Conservation (phyloP, 2,329 filamentous ascomycete species). For the Zopfia rhizophila region DNA sequence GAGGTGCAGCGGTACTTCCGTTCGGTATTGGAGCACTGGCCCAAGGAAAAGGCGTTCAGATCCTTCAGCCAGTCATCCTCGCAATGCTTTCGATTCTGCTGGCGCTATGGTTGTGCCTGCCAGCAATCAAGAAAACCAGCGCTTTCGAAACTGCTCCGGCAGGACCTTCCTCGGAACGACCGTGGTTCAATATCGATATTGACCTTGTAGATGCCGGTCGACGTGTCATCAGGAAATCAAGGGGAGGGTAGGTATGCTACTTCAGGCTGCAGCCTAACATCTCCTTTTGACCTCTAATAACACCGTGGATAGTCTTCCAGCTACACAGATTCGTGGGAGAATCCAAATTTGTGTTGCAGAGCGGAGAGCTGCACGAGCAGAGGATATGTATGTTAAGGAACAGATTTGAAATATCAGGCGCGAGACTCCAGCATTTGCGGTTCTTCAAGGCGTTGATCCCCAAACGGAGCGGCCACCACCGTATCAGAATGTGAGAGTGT, state of each 20-base stretch:
- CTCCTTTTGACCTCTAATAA: neutral
- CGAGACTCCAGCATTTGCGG: slow-evolving; percentile 20
- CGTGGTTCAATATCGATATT: slow-evolving; percentile 33
- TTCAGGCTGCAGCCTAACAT: neutral
- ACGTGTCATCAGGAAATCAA: slow-evolving; percentile 26
- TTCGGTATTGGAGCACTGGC: slow-evolving; percentile 74
- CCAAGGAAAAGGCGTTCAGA: slow-evolving; percentile 65
- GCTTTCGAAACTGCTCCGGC: slow-evolving; percentile 10
- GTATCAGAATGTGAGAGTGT: slow-evolving; percentile 26
- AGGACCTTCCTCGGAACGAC: neutral
- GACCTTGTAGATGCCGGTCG: slow-evolving; percentile 30
- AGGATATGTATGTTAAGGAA: slow-evolving; percentile 18
- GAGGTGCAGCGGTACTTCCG: slow-evolving; percentile 72
- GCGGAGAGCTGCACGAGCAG: slow-evolving; percentile 13
- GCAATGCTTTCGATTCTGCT: slow-evolving; percentile 61
- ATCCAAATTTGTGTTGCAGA: slow-evolving; percentile 8
- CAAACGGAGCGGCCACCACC: slow-evolving; percentile 16
- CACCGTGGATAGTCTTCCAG: neutral
- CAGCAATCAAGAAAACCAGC: slow-evolving; percentile 22
- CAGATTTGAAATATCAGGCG: slow-evolving; percentile 20
- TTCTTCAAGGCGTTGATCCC: slow-evolving; percentile 23
- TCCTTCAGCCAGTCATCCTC: slow-evolving; percentile 67
- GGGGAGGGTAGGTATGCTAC: slow-evolving; percentile 8
- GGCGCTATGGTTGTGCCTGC: slow-evolving; percentile 58
- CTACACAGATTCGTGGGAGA: slow-evolving; percentile 1